Percentiles rank a stretch among this genome's conserved stretches.
phyloP scores from a whole-genome alignment of 1,284 basidiomycete genomes.

The Melampsora americana region DNA sequence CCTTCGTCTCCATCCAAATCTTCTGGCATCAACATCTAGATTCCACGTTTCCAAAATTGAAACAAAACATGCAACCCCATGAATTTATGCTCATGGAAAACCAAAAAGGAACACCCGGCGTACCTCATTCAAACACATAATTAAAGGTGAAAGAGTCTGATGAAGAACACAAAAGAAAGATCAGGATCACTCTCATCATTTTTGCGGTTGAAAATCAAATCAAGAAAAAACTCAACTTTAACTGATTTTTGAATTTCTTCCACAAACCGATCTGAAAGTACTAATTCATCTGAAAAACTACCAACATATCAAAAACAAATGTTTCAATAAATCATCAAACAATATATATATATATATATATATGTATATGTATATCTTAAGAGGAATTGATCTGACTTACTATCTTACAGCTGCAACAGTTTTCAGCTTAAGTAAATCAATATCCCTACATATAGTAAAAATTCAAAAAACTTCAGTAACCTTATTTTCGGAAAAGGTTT shows the following conservation, averaged over 20 bases:
- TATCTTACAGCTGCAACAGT: constrained; percentile 21
- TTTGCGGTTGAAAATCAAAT: neutral
- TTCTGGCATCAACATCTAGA: neutral
- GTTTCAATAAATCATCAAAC: neutral
- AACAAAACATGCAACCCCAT: neutral
- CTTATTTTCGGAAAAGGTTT: neutral
- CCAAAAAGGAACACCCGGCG: neutral
- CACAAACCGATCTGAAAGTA: constrained; percentile 17
- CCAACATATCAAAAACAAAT: neutral
- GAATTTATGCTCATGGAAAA: neutral
- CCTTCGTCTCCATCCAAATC: neutral
- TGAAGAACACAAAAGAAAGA: neutral
- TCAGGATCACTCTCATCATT: neutral
- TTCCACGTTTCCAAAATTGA: neutral
- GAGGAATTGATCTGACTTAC: neutral
- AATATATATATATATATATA: too few relatives aligned
- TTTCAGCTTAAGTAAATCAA: constrained; percentile 24
- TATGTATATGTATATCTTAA: neutral
- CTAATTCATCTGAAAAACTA: constrained; percentile 18
- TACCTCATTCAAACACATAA: constrained; percentile 28
- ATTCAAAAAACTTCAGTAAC: neutral
- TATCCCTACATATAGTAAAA: constrained; percentile 3
- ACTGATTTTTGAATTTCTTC: constrained; percentile 23
- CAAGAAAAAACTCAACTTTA: constrained; percentile 3
- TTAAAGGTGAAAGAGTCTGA: constrained; percentile 21